Base-by-base conservation (phyloP, 345 rosid genomes). In the Aquilaria malaccensis region DNA sequence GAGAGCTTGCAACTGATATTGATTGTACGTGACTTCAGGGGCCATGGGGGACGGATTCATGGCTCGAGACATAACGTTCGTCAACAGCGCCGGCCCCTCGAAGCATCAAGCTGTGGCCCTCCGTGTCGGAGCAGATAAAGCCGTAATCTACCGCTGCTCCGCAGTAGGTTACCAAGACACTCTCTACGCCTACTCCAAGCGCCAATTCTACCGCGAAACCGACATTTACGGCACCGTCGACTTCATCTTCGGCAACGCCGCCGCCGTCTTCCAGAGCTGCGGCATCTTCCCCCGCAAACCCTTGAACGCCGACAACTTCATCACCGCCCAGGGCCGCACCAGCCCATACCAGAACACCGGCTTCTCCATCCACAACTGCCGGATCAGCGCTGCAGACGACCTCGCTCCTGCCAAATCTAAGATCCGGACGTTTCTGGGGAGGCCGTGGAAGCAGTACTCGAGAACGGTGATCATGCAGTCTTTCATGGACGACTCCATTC, bases 121-220 rank as follows among this genome's bases (percentile, higher is more conserved):
- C 37, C 77, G 79, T 4, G 82, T 83, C 3, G 76, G 80, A 41
- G 75, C 76, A 4, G 83, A 85, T 22, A 75, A 73, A 43, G 80
- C 81, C 0, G 72, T 82, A 2, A 82, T 82, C 65, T 82, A 80
- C 65, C 58, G 45, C 12, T 85, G 85, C 60, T 70, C 82, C 59
- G 78, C 82, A 13, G 87, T 77, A 45, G 87, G 85, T 0, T 80
- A 75, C 70, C 87, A 85, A 61, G 87, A 82, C 74, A 85, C 87
- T 3, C 76, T 85, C 15, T 85, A 85, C 52, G 84, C 70, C 58
- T 79, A 80, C 62, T 85, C 87, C 4, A 60, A 80, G 4, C 30
- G 85, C n/a, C 87, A 85, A 64, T 82, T 82, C 77, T 85, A 85
- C 66, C 64, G 65, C 47, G 87, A 85, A 50, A 78, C 87, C 48